Percentiles rank a stretch among this genome's conserved stretches.
Evolutionary conservation across 345 rosid species (phyloP).

Genomic region (Theobroma cacao): DNA sequence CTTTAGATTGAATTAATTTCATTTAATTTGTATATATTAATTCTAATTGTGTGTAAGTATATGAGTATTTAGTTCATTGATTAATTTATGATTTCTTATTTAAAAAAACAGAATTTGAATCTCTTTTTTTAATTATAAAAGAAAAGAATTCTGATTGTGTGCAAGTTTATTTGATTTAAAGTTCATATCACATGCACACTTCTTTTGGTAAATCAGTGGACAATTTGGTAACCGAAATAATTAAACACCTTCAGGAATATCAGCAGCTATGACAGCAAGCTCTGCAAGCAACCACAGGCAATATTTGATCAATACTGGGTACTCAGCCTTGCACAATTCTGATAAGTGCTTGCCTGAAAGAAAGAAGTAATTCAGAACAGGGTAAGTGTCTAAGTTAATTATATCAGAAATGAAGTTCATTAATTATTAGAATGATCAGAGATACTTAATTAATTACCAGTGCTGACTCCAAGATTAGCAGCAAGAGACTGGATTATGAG

Average conservation of each 20-base stretch:
- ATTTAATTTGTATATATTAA: too few species aligned
- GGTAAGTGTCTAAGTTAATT: background rate
- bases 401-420: background rate
- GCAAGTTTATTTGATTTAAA: too few species aligned
- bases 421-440: background rate
- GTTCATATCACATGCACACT: background rate
- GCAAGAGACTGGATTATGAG: constrained; percentile 69
- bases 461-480: constrained; percentile 72
- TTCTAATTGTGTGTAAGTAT: background rate
- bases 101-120: too few species aligned
- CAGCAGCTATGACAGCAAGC: constrained; percentile 66
- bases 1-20: background rate
- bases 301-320: constrained; percentile 44
- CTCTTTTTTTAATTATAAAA: too few species aligned
- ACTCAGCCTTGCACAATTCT: constrained; percentile 68
- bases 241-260: constrained; percentile 62
- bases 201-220: background rate
- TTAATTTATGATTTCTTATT: too few species aligned
- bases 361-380: background rate
- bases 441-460: constrained; percentile 31
- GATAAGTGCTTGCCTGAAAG: constrained; percentile 60
- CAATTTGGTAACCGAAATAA: background rate
- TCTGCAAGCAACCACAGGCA: constrained; percentile 73
- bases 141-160: background rate
- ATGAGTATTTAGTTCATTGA: too few species aligned